Evolutionary conservation across 139 green algal genomes (phyloP), one percentile per base, ranked within the genome.

Genomic region (Raphidocelis subcapitata): DNA sequence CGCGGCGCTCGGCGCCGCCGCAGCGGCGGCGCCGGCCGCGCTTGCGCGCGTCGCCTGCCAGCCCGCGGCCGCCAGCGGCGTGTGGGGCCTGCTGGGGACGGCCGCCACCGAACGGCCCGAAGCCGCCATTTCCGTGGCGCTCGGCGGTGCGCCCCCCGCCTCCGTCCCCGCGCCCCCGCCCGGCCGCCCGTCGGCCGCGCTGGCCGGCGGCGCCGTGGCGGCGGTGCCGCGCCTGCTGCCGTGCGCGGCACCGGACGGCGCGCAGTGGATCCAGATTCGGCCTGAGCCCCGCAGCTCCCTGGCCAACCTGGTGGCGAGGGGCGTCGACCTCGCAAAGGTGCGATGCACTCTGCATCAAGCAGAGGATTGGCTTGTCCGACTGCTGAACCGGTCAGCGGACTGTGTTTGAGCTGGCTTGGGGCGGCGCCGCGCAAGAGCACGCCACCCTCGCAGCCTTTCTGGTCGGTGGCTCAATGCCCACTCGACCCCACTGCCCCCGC

Each of bases 61-160:
- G n/a, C n/a, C n/a, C n/a, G n/a, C n/a, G n/a, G n/a, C n/a, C n/a
- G n/a, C n/a, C 2, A 57, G 32, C 63, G 56, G 70, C 3, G 28
- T 84, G 21, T 71, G 71, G 60, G 82, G 82, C 21, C 47, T 87
- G 10, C 65, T 87, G 31, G 67, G 78, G 3, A 81, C 79, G 2
- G 82, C 74, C 10, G 82, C 82, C 1, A 74, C 67, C 24, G 82
- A 87, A 41, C 52, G 62, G 20, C 23, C 67, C 32, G 23, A 64
- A 3, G 28, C 33, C 2, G 21, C 36, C 26, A 54, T 81, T 10
- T 29, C 28, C n/a, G 16, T 82, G 47, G 10, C 18, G 10, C 31
- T 59, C 18, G 24, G 20, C n/a, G 70, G 44, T 15, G 14, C 21
- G 18, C 10, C 28, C 4, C 28, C 31, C n/a, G 44, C 36, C 35